These are phyloP conservation scores for Tripterygium wilfordii DNA, from an alignment of 177 flowering plant species.

Conservation along the genomic window DNA sequence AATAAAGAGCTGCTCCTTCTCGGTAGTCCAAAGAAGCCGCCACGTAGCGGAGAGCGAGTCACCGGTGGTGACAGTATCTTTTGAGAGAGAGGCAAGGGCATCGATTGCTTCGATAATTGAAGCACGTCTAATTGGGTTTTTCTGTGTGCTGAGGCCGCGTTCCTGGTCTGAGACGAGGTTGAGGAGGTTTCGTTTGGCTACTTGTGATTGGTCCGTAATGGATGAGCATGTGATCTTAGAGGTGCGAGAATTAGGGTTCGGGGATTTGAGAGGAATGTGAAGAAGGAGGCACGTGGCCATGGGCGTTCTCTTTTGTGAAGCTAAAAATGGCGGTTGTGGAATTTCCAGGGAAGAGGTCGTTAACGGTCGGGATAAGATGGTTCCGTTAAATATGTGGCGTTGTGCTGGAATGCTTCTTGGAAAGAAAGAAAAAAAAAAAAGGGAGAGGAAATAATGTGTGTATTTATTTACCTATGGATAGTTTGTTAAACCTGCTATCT, in stretches of 20 bases:
- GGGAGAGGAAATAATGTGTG: too few species aligned
- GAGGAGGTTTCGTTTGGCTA: conserved; percentile 62
- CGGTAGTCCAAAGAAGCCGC: conserved; percentile 96
- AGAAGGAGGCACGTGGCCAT: conserved; percentile 19
- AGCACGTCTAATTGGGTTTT: conserved; percentile 37
- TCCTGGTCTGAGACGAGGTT: conserved; percentile 69
- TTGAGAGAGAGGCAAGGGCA: conserved; percentile 44
- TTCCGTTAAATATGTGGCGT: too few species aligned
- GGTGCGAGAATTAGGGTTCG: conserved; percentile 5
- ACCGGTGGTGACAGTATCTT: conserved; percentile 54
- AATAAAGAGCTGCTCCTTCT: conserved; percentile 93
- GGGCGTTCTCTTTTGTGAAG: not conserved
- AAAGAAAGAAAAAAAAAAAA: too few species aligned
- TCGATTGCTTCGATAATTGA: conserved; percentile 65
- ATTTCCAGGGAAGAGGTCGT: not conserved
- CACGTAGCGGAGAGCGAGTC: conserved; percentile 75
- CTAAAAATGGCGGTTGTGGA: not conserved
- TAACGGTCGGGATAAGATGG: too few species aligned
- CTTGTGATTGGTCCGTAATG: conserved; percentile 23
- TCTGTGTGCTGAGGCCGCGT: conserved; percentile 75
- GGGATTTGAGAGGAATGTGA: conserved; percentile 14
- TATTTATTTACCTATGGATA: too few species aligned
- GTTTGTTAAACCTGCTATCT: too few species aligned
- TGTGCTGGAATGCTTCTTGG: too few species aligned
- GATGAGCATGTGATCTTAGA: conserved; percentile 27